Base-by-base conservation (phyloP, 2,329 filamentous ascomycete species). In the Claviceps arundinis region DNA sequence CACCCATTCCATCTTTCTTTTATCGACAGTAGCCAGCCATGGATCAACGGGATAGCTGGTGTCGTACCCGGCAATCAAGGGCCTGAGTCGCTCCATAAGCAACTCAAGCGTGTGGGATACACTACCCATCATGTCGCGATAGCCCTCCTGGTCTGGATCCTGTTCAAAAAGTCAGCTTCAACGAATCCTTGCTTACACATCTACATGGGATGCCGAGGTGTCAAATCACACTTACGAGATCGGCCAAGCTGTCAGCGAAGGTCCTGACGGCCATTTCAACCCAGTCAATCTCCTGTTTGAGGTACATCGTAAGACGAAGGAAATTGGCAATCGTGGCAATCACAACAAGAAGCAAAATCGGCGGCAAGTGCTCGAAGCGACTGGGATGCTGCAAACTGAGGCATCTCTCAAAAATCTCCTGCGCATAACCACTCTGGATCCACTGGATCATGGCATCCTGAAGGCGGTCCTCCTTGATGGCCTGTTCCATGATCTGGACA, bases 371-470 rank as follows among this genome's bases (percentile, higher is more conserved):
- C 52, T 73, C 73, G 54, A 85, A 71, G 55, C 70, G 70, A 56
- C 57, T 56, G 0, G 69, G 64, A 4, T 65, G 64, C 51, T 68
- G 69, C 4, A 64, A 61, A 55, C 66, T 65, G 11, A 72, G 59
- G 55, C 68, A 68, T 37, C 65, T 66, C 37, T 76, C 72, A 64
- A 84, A 86, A 50, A 85, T 76, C 55, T 82, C 77, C 54, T 81
- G 74, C 62, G 82, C 76, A 37, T 77, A 74, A 16, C 74, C 76
- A 57, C 76, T 76, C 65, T 86, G 82, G 52, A 85, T 76, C 82
- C 82, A 85, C 55, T 77, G 76, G 52, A 85, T 74, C 62, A 83
- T 74, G 43, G 79, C 82, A 50, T 78, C 75, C 60, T 85, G 81
- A 52, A 77, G 75, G 38, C 78, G 75, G 22, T 78, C 78, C 34